These are phyloP conservation scores for Suhomyces kunorum DNA, from an alignment of 1,139 yeast genomes.

Conservation along the genomic window DNA sequence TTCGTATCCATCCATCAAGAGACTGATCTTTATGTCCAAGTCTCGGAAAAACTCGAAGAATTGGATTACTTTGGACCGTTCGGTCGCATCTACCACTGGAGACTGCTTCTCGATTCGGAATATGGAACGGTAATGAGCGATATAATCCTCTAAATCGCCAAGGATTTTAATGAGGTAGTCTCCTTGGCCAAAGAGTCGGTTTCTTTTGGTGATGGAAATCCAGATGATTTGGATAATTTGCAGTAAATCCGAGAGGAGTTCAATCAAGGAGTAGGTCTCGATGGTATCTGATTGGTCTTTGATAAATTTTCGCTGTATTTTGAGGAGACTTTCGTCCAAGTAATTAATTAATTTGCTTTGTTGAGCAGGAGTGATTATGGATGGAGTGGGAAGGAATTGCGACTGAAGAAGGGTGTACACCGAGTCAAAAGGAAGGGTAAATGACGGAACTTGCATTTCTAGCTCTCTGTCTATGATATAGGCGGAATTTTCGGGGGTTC, in stretches of 20 bases:
- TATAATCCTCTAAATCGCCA: conserved; percentile 67
- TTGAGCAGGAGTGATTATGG: conserved; percentile 35
- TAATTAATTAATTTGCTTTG: conserved; percentile 62
- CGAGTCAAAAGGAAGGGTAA: conserved; percentile 35
- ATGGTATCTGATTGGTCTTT: conserved; percentile 52
- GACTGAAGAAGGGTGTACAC: conserved; percentile 22
- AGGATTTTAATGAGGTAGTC: conserved; percentile 61
- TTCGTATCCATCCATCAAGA: conserved; percentile 43
- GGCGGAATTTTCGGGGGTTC: no score
- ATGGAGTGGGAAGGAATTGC: conserved; percentile 13
- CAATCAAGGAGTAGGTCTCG: conserved; percentile 20
- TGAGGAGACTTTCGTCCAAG: conserved; percentile 58
- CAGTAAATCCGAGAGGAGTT: conserved; percentile 20
- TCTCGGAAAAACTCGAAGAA: conserved; percentile 44
- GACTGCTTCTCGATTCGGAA: conserved; percentile 11
- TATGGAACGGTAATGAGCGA: conserved; percentile 41
- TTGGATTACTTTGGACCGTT: conserved; percentile 22
- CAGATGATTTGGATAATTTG: conserved; percentile 20
- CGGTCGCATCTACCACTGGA: conserved; percentile 13
- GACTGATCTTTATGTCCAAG: conserved; percentile 44
- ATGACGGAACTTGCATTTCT: conserved; percentile 9
- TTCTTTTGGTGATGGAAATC: conserved; percentile 23
- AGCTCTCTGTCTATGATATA: no score
- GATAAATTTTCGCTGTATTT: conserved; percentile 64
- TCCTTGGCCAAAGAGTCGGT: conserved; percentile 52